Percentiles rank a stretch among this genome's conserved stretches.
Evolutionary conservation across 371 early-diverging fungal species (phyloP).

Genomic region (Syncephalastrum contaminatum): DNA sequence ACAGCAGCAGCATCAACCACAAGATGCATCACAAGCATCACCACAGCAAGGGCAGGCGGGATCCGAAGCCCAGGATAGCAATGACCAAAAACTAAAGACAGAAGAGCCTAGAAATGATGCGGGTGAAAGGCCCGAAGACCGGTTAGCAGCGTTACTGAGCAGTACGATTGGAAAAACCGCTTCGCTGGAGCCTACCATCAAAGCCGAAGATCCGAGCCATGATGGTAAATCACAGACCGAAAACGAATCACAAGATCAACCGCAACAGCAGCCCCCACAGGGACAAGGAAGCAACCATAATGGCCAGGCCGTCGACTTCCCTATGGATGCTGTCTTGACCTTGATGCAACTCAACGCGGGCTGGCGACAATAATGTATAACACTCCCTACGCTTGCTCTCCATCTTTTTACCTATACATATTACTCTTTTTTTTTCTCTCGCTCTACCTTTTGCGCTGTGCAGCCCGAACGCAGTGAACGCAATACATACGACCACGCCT

Average conservation of each 20-base stretch:
- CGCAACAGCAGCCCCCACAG: slow-evolving; percentile 11
- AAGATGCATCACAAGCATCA: slow-evolving; percentile 27
- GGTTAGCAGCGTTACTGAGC: slow-evolving; percentile 10
- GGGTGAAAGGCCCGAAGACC: slow-evolving; percentile 13
- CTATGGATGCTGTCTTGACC: slow-evolving; percentile 67
- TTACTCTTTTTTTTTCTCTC: no score
- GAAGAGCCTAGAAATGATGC: slow-evolving; percentile 3
- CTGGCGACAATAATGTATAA: slow-evolving; percentile 47
- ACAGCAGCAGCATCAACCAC: slow-evolving; percentile 16
- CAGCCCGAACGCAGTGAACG: no score
- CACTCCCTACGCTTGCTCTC: no score
- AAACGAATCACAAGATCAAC: slow-evolving; percentile 1
- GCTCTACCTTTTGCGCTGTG: no score
- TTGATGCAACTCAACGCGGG: slow-evolving; percentile 64
- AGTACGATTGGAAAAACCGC: slow-evolving; percentile 8
- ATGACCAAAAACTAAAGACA: neutral
- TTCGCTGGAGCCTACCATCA: slow-evolving; percentile 2
- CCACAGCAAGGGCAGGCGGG: slow-evolving; percentile 11
- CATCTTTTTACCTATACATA: no score
- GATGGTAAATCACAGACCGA: slow-evolving; percentile 8
- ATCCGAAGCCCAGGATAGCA: neutral
- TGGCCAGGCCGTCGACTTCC: slow-evolving; percentile 38
- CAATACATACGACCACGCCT: no score
- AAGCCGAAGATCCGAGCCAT: slow-evolving; percentile 3
- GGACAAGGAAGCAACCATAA: slow-evolving; percentile 15